Base-by-base conservation (phyloP, 2,329 filamentous ascomycete species). In the Aspergillus jensenii region DNA sequence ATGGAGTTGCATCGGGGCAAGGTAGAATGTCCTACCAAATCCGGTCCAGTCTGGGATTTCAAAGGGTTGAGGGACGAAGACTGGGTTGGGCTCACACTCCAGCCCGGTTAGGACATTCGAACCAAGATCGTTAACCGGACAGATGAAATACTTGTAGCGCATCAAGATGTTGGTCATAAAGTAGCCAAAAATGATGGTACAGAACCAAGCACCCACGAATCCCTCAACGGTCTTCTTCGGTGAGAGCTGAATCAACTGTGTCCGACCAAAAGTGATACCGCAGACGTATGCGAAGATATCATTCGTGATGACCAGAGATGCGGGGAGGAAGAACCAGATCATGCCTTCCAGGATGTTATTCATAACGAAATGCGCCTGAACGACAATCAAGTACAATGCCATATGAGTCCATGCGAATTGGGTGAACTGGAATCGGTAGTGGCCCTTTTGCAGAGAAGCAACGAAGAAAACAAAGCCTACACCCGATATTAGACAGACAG, bases 391-490 rank as follows among this genome's bases (percentile, higher is more conserved):
- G 81, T 96, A 98, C 19, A 99, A 85, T 5, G 96, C 95, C 93
- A 99, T 98, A 76, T 99, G 95, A 14, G 95, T 98, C 95, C 95
- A 99, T 54, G 93, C 95, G 71, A 98, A 99, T 77, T 99, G 95
- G 62, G 93, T 96, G 78, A 99, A 99, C 77, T 99, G 95, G 79
- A 99, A 98, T 75, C 89, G 91, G 82, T 98, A 97, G 78, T 98
- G 90, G 43, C 93, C 93, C 66, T 96, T 93, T 76, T 97, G 91
- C 55, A 99, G 85, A 8, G 93, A 96, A 48, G 87, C 89, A 68
- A 99, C 95, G 74, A 99, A 99, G 82, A 96, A 98, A 65, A 99
- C 91, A 78, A 99, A 99, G 59, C 95, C 92, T 23, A 11, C 12
- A n/a, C 14, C 52, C 12, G 25, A 7, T n/a, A n/a, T 43, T 44